phyloP scores from a whole-genome alignment of 2,329 filamentous ascomycete genomes.

The Myotisia sp. region DNA sequence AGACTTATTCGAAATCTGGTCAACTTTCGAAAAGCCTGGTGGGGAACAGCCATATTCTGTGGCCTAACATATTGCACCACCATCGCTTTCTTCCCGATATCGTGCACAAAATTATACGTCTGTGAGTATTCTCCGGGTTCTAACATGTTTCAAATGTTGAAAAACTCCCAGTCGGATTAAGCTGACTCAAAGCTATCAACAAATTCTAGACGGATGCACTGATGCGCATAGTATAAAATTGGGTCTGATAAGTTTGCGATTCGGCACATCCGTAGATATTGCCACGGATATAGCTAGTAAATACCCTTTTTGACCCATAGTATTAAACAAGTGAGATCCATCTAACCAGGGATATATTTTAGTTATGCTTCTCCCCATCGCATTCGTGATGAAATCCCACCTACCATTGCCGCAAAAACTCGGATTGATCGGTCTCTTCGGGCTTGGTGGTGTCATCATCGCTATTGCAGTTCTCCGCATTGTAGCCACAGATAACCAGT shows the following conservation, averaged over 20 bases:
- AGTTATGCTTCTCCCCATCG: slow-evolving; percentile 9
- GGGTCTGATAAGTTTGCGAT: slow-evolving; percentile 5
- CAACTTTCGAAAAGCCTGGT: slow-evolving; percentile 8
- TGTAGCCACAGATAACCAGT: slow-evolving; percentile 5
- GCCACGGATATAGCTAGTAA: slow-evolving; percentile 7
- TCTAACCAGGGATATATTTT: no score
- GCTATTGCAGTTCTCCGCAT: slow-evolving; percentile 8
- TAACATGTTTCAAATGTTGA: neutral
- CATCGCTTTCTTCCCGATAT: slow-evolving; percentile 3
- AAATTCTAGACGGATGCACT: slow-evolving; percentile 5
- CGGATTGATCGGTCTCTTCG: slow-evolving; percentile 7
- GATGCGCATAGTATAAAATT: slow-evolving; percentile 1
- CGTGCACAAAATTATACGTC: slow-evolving; percentile 6
- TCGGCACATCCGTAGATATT: slow-evolving; percentile 8
- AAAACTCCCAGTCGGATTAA: neutral
- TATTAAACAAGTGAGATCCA: no score
- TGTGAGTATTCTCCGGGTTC: no score
- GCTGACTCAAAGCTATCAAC: neutral
- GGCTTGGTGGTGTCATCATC: slow-evolving; percentile 9
- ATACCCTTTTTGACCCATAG: no score
- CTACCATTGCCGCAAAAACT: slow-evolving; percentile 7
- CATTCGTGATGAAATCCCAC: slow-evolving; percentile 7
- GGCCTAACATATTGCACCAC: neutral
- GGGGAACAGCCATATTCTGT: slow-evolving; percentile 4
- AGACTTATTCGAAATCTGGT: slow-evolving; percentile 6